Evolutionary conservation across 2,329 filamentous ascomycete species (phyloP), one percentile per base, ranked within the genome.

Genomic region (Claviceps digitariae): DNA sequence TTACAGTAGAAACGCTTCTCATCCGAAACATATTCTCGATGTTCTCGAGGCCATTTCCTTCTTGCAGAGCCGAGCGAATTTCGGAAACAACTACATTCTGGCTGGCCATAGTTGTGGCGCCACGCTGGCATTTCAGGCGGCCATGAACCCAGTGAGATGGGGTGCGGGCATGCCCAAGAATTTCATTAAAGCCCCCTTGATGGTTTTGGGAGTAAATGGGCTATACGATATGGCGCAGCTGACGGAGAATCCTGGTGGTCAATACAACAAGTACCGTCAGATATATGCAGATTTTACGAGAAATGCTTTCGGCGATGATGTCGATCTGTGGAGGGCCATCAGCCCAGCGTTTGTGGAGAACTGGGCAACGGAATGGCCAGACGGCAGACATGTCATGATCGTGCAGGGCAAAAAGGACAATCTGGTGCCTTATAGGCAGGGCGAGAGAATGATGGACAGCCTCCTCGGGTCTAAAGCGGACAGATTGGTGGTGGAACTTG

Each of bases 31-130:
- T 58, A 65, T 81, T 49, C 63, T 67, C 25, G 79, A 82, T 58
- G 67, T 82, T 23, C 63, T 70, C 2, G 54, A 62, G 3, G 78
- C 72, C 2, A 63, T 83, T 7, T 57, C 64, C 1, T 72, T 69
- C 53, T 62, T 82, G 10, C 66, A 72, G 55, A 58, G 65, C 5
- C 64, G 66, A 5, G 73, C 76, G 56, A 61, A 63, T 5, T 71
- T 79, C 38, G 60, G 56, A 20, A 63, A 64, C 52, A 61, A 60
- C 25, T 81, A 79, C 64, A 62, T 82, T 3, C 69, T 81, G 20
- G 66, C 73, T 2, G 79, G 79, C 0, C 79, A 83, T 59, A 77
- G 73, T 8, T 79, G 76, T 55, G 79, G 79, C 47, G 78, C 76
- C 3, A 78, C 75, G 1, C 60, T 82, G 38, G 68, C 73, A 1